phyloP scores from a whole-genome alignment of 352 stramenopile genomes.

The Phytophthora brassicae region DNA sequence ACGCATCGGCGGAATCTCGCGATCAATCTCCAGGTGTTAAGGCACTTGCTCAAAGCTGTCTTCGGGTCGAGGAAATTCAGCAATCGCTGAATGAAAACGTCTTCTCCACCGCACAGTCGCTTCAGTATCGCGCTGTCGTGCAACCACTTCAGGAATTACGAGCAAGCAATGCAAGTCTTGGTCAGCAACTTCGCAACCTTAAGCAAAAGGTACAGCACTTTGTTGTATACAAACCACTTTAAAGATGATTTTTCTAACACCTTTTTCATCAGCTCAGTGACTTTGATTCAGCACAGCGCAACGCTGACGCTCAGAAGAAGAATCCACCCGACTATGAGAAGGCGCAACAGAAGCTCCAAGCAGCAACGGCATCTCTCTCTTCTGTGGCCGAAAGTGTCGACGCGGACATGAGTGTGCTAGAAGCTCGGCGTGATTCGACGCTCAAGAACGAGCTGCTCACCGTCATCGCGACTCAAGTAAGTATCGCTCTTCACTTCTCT shows the following conservation, averaged over 20 bases:
- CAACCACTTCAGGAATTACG: conserved; percentile 48
- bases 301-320: conserved; percentile 58
- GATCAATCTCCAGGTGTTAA: conserved; percentile 26
- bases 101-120: conserved; percentile 43
- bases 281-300: conserved; percentile 71
- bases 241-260: neutral
- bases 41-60: conserved; percentile 49
- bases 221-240: neutral
- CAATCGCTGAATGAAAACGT: conserved; percentile 55
- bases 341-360: conserved; percentile 56
- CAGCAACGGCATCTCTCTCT: conserved; percentile 49
- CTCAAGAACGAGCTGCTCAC: conserved; percentile 83
- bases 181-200: conserved; percentile 50
- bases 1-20: conserved; percentile 6
- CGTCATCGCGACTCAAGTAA: conserved; percentile 66
- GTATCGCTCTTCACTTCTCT: neutral
- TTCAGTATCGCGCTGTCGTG: conserved; percentile 46
- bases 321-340: conserved; percentile 71
- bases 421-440: conserved; percentile 56
- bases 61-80: conserved; percentile 58
- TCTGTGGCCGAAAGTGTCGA: conserved; percentile 66
- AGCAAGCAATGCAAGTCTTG: conserved; percentile 38
- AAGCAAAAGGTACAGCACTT: conserved; percentile 44
- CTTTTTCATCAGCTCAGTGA: conserved; percentile 47
- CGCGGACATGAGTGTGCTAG: conserved; percentile 59